phyloP scores from a whole-genome alignment of 2,329 filamentous ascomycete species.

The Hypoxylon sp. region DNA sequence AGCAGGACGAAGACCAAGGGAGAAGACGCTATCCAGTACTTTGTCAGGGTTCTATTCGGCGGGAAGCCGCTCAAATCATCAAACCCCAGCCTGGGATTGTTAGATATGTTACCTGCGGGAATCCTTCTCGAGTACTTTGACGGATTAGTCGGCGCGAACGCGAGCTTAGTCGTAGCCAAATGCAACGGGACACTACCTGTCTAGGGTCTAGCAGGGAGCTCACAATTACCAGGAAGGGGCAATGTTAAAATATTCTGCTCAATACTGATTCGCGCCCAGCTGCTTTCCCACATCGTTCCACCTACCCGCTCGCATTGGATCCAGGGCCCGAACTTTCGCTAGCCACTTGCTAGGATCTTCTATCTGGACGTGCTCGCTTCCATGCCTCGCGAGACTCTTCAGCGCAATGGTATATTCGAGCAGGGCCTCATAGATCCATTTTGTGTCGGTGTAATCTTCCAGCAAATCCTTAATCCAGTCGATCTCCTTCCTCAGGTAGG shows the following conservation, averaged over 20 bases:
- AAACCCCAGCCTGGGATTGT: slow-evolving; percentile 72
- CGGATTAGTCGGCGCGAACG: slow-evolving; percentile 71
- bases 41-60: slow-evolving; percentile 77
- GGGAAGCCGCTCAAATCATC: slow-evolving; percentile 76
- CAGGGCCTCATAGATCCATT: slow-evolving; percentile 91
- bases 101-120: slow-evolving; percentile 78
- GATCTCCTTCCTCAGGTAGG: slow-evolving; percentile 78
- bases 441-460: slow-evolving; percentile 66
- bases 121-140: slow-evolving; percentile 78
- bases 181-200: slow-evolving; percentile 46
- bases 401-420: slow-evolving; percentile 77
- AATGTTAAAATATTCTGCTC: slow-evolving; percentile 13
- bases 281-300: slow-evolving; percentile 77
- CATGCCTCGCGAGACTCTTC: slow-evolving; percentile 63
- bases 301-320: slow-evolving; percentile 79
- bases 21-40: slow-evolving; percentile 55
- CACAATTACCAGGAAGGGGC: slow-evolving; percentile 36
- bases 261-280: slow-evolving; percentile 40
- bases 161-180: slow-evolving; percentile 57
- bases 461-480: slow-evolving; percentile 77
- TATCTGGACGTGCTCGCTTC: slow-evolving; percentile 56
- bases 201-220: not conserved
- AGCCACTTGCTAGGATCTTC: slow-evolving; percentile 70
- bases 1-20: slow-evolving; percentile 12
- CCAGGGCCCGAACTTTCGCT: slow-evolving; percentile 73